Percentiles rank a stretch among this genome's conserved stretches.
phyloP scores from a whole-genome alignment of 495 filamentous ascomycete genomes.

The Apodospora peruviana region DNA sequence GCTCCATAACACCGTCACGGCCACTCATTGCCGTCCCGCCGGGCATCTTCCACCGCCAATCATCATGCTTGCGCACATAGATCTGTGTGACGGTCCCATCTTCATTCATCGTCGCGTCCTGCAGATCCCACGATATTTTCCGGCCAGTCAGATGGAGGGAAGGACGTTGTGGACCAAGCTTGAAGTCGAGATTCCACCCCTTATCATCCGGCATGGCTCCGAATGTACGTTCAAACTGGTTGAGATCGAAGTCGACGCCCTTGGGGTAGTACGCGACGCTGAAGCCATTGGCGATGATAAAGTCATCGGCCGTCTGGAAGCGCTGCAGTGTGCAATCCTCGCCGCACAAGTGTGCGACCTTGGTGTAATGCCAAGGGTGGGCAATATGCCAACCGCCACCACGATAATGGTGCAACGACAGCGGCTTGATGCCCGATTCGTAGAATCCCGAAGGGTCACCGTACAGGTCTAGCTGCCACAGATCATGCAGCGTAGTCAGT shows the following conservation, averaged over 20 bases:
- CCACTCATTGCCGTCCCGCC: constrained; percentile 38
- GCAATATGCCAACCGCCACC: constrained; percentile 52
- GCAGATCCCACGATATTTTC: constrained; percentile 50
- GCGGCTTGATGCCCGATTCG: constrained; percentile 52
- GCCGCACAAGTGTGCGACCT: constrained; percentile 54
- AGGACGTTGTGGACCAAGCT: constrained; percentile 42
- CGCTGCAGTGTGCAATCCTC: constrained; percentile 60
- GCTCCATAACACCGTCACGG: constrained; percentile 45
- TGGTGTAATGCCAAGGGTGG: constrained; percentile 59
- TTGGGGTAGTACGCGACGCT: constrained; percentile 55
- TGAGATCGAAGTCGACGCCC: constrained; percentile 52
- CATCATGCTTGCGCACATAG: constrained; percentile 42
- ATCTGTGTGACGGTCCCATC: constrained; percentile 42
- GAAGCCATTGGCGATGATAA: constrained; percentile 58
- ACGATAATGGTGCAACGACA: constrained; percentile 62
- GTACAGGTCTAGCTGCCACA: constrained; percentile 60
- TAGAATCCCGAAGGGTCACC: constrained; percentile 58
- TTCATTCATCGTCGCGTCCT: constrained; percentile 32
- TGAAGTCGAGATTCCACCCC: constrained; percentile 48
- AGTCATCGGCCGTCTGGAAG: constrained; percentile 56
- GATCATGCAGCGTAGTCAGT: constrained; percentile 51
- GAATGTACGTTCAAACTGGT: constrained; percentile 62
- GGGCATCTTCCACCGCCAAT: constrained; percentile 42
- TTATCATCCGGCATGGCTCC: constrained; percentile 48
- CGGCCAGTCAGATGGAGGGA: constrained; percentile 41